Conservation (phyloP, 2,329 filamentous ascomycete species). For the Colletotrichum higginsianum region DNA sequence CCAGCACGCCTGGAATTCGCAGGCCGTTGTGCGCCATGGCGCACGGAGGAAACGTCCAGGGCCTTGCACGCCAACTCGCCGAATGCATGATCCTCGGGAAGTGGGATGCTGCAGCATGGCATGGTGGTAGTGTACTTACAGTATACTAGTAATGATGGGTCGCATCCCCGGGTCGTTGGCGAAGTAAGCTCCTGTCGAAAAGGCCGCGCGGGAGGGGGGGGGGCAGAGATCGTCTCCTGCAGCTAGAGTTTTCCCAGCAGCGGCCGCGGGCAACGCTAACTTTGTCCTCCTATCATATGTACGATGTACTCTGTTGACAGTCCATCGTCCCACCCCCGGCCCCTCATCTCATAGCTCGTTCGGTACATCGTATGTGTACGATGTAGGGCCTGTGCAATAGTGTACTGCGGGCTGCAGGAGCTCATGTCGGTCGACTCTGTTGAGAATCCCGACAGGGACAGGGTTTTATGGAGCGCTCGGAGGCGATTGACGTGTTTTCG, state of each 20-base stretch:
- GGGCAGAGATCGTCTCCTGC: slow-evolving; percentile 9
- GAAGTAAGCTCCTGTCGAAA: not conserved
- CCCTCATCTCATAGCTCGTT: too few relatives aligned
- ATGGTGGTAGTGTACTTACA: slow-evolving; percentile 11
- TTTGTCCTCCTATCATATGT: not conserved
- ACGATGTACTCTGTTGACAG: too few relatives aligned
- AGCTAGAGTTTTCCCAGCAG: slow-evolving; percentile 2
- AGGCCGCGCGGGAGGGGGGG: not conserved
- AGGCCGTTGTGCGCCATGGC: slow-evolving; percentile 18
- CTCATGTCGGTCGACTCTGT: not conserved
- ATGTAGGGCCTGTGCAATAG: not conserved
- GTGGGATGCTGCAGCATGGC: slow-evolving; percentile 21
- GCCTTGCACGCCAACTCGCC: slow-evolving; percentile 4
- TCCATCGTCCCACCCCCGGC: too few relatives aligned
- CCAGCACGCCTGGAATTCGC: not conserved
- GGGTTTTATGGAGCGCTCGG: not conserved
- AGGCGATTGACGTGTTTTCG: slow-evolving; percentile 12
- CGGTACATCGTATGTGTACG: too few relatives aligned
- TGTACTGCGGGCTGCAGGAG: slow-evolving; percentile 22
- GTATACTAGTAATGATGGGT: too few relatives aligned
- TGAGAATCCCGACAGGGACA: slow-evolving; percentile 25
- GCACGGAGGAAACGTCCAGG: not conserved
- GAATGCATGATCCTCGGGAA: slow-evolving; percentile 28
- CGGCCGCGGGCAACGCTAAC: not conserved
- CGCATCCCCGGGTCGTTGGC: slow-evolving; percentile 16